Percentiles rank a stretch among this genome's conserved stretches.
Evolutionary conservation across 2,329 filamentous ascomycete genomes (phyloP).

Genomic region (Balansia obtecta): DNA sequence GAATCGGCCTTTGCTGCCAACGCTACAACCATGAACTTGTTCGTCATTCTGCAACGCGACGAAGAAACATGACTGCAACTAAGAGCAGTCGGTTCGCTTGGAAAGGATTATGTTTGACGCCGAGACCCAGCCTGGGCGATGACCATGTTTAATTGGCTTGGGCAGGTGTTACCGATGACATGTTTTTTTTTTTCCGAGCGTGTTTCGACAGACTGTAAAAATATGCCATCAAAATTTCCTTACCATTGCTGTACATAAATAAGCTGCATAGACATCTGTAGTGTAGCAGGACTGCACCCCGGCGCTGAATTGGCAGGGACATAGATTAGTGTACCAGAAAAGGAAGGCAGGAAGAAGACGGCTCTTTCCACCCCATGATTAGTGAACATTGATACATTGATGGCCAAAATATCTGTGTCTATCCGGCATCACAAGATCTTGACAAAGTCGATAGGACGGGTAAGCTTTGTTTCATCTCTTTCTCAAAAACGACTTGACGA

Average conservation of each 20-base stretch:
- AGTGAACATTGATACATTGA: not conserved
- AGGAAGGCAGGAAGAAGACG: not conserved
- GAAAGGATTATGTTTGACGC: too few relatives aligned
- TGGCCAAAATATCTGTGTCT: too few relatives aligned
- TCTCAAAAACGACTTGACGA: not conserved
- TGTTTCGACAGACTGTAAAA: not conserved
- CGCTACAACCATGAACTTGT: constrained; percentile 13
- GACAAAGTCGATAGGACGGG: too few relatives aligned
- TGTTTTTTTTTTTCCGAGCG: too few relatives aligned
- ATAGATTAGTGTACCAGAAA: not conserved
- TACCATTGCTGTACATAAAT: not conserved
- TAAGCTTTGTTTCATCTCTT: too few relatives aligned
- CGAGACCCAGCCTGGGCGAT: too few relatives aligned
- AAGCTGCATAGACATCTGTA: not conserved
- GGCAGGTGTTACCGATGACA: too few relatives aligned
- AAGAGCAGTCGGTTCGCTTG: too few relatives aligned
- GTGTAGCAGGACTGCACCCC: not conserved
- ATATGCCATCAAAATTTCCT: not conserved
- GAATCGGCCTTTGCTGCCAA: constrained; percentile 38
- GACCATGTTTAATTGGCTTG: not conserved
- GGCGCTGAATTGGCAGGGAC: not conserved
- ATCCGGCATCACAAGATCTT: too few relatives aligned
- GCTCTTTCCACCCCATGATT: constrained; percentile 4
- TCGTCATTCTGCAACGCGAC: too few relatives aligned
- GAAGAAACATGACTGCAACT: too few relatives aligned